Percentiles rank a stretch among this genome's conserved stretches.
Evolutionary conservation across 176 grass and related monocot species (phyloP).

Genomic region (Ampelocalamus luodianensis): DNA sequence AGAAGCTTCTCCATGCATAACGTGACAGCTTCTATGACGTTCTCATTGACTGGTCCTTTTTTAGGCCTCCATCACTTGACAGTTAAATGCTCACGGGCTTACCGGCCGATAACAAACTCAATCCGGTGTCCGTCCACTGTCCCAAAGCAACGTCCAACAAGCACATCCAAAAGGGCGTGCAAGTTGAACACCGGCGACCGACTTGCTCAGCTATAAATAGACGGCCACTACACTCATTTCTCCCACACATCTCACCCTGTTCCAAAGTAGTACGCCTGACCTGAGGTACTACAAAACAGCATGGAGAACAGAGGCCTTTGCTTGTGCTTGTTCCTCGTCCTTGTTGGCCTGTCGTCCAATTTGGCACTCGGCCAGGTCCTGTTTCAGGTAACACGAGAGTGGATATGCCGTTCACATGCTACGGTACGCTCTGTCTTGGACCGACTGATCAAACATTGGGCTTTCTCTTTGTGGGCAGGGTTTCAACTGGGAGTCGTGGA

Average conservation of each 20-base stretch:
- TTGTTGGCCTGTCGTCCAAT: conserved; percentile 43
- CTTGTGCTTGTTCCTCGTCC: conserved; percentile 32
- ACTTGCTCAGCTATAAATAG: too few relatives aligned
- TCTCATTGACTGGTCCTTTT: not conserved
- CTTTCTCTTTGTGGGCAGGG: conserved; percentile 44
- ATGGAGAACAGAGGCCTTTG: conserved; percentile 30
- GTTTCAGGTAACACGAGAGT: conserved; percentile 49
- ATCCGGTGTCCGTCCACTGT: conserved; percentile 21
- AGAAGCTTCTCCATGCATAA: too few relatives aligned
- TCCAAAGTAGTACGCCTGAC: not conserved
- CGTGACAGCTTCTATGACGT: not conserved
- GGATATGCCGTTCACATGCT: too few relatives aligned
- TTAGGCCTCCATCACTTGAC: conserved; percentile 12
- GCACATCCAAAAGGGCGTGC: not conserved
- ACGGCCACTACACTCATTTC: too few relatives aligned
- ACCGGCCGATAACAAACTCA: conserved; percentile 45
- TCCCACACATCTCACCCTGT: conserved; percentile 9
- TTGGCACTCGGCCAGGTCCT: conserved; percentile 41
- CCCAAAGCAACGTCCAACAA: conserved; percentile 20
- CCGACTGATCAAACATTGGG: not conserved
- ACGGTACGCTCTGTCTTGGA: not conserved
- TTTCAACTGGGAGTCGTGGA: conserved; percentile 99
- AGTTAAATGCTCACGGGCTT: conserved; percentile 39
- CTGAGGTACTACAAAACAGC: not conserved
- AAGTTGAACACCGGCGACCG: not conserved